Base-by-base conservation (phyloP, 2,329 filamentous ascomycete species). In the Diaporthe citri region DNA sequence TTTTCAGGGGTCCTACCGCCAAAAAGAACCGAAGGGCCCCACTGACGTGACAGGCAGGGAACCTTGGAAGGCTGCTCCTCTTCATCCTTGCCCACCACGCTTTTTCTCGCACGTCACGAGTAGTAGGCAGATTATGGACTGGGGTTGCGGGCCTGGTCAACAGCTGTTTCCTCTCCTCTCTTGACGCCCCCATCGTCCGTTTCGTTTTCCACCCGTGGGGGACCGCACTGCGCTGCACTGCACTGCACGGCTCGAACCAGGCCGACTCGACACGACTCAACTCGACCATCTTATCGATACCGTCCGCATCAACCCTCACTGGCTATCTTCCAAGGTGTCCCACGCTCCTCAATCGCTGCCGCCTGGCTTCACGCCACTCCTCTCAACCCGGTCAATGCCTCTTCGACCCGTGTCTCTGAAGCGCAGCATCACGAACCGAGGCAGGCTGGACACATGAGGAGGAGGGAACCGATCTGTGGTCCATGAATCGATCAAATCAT, bases 401-500 rank as follows among this genome's bases (percentile, higher is more conserved):
- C 56, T 74, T 25, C 56, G 56, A 46, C 28, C 36, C 66, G 46
- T 60, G 46, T 25, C 28, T 28, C 46, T 57, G 39, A 64, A 72
- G 57, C 51, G 57, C 43, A 72, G 60, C 55, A 72, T 64, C 48
- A 64, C 66, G 28, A 15, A 36, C 66, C 22, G 36, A 52, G 69
- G 67, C 52, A 34, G n/a, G 34, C 22, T 64, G 56, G 67, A 48
- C 56, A 70, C 73, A 70, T 74, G 75, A 75, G 39, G 72, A 72
- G 46, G 62, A 72, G 39, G n/a, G 13, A 64, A 31, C 67, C 71
- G 34, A 39, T 72, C 73, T 72, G 48, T 74, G 74, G 72, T 76
- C 73, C 62, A 82, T 82, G 81, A 79, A 77, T 77, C 75, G 76
- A 71, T 75, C 77, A 74, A 55, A 56, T 55, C 75, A 76, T 74